Evolutionary conservation across 2,329 filamentous ascomycete species (phyloP).

Genomic region (Pestalotiopsis sp.): DNA sequence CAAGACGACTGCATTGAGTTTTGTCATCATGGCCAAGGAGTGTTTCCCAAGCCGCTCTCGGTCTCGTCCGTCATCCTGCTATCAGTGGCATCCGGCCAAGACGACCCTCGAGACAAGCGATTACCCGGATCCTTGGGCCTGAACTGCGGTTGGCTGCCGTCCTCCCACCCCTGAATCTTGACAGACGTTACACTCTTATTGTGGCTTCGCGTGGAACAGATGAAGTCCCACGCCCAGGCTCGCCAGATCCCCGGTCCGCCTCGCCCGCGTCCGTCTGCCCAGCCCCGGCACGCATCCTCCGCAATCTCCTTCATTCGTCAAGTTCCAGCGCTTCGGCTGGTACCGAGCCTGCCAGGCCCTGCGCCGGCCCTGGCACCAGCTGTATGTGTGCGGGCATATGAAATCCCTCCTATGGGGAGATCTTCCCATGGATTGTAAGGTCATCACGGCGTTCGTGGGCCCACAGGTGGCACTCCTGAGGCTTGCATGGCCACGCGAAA

Average conservation of each 20-base stretch:
- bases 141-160: conserved; percentile 1
- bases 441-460: neutral
- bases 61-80: neutral
- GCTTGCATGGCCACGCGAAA: neutral
- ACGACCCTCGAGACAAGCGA: neutral
- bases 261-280: conserved; percentile 1
- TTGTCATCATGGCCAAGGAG: neutral
- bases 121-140: neutral
- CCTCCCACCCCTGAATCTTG: neutral
- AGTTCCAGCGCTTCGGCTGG: conserved; percentile 3
- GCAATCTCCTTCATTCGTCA: conserved; percentile 6
- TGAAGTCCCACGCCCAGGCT: neutral
- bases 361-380: neutral
- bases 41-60: neutral
- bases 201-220: neutral
- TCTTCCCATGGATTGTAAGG: conserved; percentile 1
- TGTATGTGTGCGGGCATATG: conserved; percentile 6
- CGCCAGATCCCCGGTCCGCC: conserved; percentile 2
- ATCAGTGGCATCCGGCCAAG: neutral
- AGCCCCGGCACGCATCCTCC: conserved; percentile 10
- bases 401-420: conserved; percentile 13
- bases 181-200: conserved; percentile 10
- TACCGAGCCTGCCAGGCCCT: conserved; percentile 7
- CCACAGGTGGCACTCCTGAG: neutral
- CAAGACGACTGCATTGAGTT: neutral